Evolutionary conservation across 179 eudicot species (phyloP).

Genomic region (Corrigiola litoralis): DNA sequence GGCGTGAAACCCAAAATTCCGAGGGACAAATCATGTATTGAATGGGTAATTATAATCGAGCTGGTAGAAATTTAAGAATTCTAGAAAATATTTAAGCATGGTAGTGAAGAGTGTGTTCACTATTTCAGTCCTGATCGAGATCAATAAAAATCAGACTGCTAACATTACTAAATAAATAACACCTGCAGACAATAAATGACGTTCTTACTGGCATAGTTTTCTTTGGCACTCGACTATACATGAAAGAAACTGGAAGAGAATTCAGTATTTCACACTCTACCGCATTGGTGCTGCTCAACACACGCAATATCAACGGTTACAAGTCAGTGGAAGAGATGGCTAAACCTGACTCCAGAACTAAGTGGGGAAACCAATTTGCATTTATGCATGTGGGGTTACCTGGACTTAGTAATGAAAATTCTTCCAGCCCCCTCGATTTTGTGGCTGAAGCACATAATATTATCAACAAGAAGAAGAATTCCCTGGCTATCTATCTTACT

Average conservation of each 20-base stretch:
- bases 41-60: too few species aligned
- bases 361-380: constrained; percentile 88
- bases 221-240: constrained; percentile 66
- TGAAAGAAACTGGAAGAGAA: constrained; percentile 39
- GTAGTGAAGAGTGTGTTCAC: background rate
- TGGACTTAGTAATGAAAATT: constrained; percentile 9
- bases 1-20: background rate
- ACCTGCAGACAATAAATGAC: constrained; percentile 65
- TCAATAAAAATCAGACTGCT: background rate
- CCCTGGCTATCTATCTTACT: constrained; percentile 60
- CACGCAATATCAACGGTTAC: constrained; percentile 59
- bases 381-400: constrained; percentile 71
- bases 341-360: constrained; percentile 25
- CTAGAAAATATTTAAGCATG: background rate
- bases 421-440: constrained; percentile 40
- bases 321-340: constrained; percentile 70
- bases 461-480: constrained; percentile 57
- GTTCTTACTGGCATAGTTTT: constrained; percentile 62
- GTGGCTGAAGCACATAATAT: constrained; percentile 42
- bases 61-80: too few species aligned
- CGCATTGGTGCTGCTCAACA: constrained; percentile 81
- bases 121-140: background rate
- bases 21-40: background rate
- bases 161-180: background rate
- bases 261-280: constrained; percentile 39